These are phyloP conservation scores for Forsythia suspensa DNA, from an alignment of 257 asterid species.

Conservation along the genomic window DNA sequence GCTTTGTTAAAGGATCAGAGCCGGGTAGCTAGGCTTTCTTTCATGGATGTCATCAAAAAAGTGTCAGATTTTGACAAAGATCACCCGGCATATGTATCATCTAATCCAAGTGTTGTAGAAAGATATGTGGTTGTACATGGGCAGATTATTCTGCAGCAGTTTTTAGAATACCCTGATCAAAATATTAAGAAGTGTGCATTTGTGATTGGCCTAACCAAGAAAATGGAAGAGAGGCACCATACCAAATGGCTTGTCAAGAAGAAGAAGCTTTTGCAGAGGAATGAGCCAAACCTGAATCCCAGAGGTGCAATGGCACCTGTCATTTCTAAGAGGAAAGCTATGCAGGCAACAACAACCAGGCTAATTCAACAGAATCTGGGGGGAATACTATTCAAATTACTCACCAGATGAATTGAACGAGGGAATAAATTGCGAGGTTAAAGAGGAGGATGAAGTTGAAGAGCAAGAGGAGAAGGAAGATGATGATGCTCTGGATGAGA, in stretches of 20 bases:
- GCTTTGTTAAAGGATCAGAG: conserved; percentile 77
- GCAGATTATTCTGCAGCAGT: conserved; percentile 90
- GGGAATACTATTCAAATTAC: conserved; percentile 82
- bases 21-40: conserved; percentile 82
- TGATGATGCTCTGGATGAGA: conserved; percentile 61
- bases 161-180: conserved; percentile 81
- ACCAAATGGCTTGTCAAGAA: conserved; percentile 91
- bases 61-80: conserved; percentile 56
- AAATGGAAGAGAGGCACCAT: conserved; percentile 96
- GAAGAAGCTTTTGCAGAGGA: conserved; percentile 64
- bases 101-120: conserved; percentile 64
- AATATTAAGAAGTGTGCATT: conserved; percentile 70
- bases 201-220: conserved; percentile 62
- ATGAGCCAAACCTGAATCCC: conserved; percentile 67
- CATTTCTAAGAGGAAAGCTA: conserved; percentile 77
- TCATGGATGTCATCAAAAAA: conserved; percentile 71
- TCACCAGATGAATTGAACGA: conserved; percentile 58
- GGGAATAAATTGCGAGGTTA: conserved; percentile 45
- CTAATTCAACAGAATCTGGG: conserved; percentile 92
- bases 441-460: conserved; percentile 62
- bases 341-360: conserved; percentile 95
- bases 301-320: conserved; percentile 77
- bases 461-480: conserved; percentile 83
- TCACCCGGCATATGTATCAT: conserved; percentile 74
- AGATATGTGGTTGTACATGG: conserved; percentile 91